Evolutionary conservation across 129 eudicot genomes (phyloP).

Genomic region (Pseudognaphalium luteoalbum): DNA sequence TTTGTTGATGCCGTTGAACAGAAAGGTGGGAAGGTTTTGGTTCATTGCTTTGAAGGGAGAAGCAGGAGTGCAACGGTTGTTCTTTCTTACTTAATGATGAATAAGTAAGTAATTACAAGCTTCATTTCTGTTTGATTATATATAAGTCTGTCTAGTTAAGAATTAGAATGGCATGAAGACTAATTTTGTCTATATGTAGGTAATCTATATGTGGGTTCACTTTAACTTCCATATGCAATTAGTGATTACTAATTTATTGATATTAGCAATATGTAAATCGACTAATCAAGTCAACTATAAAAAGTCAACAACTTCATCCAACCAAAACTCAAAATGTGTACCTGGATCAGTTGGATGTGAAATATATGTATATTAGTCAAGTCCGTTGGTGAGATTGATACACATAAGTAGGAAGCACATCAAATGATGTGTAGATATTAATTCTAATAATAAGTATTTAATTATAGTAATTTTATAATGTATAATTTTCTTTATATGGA

Average conservation of each 20-base stretch:
- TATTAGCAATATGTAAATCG: no score
- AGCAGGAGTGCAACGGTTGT: slow-evolving; percentile 93
- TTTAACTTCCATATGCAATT: not conserved
- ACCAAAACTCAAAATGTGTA: not conserved
- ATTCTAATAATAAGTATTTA: no score
- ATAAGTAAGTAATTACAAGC: slow-evolving; percentile 55
- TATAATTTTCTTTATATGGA: no score
- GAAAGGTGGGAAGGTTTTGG: slow-evolving; percentile 86
- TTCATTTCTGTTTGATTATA: not conserved
- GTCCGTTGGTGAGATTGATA: not conserved
- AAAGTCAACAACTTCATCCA: not conserved
- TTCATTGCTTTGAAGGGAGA: slow-evolving; percentile 98
- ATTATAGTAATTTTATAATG: no score
- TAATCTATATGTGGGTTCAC: not conserved
- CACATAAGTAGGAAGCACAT: not conserved
- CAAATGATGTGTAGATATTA: not conserved
- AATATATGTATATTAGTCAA: not conserved
- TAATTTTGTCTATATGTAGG: not conserved
- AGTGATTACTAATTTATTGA: not conserved
- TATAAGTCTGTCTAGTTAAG: not conserved
- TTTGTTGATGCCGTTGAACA: slow-evolving; percentile 72
- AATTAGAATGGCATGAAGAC: not conserved
- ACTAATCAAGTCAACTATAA: no score
- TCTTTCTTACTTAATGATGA: slow-evolving; percentile 86
- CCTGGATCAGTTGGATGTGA: not conserved